Conservation (phyloP, 2,329 filamentous ascomycete species). For the Periconia digitata region DNA sequence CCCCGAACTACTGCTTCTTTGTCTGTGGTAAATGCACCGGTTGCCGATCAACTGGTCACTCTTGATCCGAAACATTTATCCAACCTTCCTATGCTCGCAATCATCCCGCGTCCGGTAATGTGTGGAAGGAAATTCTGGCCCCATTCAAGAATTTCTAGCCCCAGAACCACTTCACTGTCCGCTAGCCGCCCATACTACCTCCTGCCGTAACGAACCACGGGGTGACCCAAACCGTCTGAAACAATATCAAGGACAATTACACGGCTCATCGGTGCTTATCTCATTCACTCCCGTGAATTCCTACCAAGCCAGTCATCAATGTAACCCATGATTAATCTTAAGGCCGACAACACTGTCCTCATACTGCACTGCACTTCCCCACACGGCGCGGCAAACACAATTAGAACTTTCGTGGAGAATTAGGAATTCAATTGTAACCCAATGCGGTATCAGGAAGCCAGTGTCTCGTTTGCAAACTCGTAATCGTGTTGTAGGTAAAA, state of each 20-base stretch:
- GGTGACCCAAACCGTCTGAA: too few relatives aligned
- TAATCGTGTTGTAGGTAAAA: too few relatives aligned
- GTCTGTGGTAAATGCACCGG: not conserved
- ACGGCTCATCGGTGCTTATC: not conserved
- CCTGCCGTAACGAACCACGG: too few relatives aligned
- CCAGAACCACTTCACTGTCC: not conserved
- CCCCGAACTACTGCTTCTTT: not conserved
- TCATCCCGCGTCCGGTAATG: not conserved
- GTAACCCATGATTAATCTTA: not conserved
- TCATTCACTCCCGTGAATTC: too few relatives aligned
- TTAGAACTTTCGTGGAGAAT: too few relatives aligned
- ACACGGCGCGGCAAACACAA: too few relatives aligned
- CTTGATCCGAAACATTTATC: not conserved
- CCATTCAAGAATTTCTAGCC: conserved; percentile 1
- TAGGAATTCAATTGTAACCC: too few relatives aligned
- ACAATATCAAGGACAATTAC: conserved; percentile 8
- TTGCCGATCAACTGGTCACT: not conserved
- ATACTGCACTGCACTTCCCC: not conserved
- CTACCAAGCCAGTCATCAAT: too few relatives aligned
- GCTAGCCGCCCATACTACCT: not conserved
- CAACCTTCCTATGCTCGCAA: not conserved
- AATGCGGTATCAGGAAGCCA: too few relatives aligned
- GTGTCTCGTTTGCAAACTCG: too few relatives aligned
- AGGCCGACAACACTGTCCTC: not conserved
- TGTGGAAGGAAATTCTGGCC: not conserved